These are phyloP conservation scores for Jackrogersella multiformis DNA, from an alignment of 495 filamentous ascomycete genomes.

Conservation along the genomic window DNA sequence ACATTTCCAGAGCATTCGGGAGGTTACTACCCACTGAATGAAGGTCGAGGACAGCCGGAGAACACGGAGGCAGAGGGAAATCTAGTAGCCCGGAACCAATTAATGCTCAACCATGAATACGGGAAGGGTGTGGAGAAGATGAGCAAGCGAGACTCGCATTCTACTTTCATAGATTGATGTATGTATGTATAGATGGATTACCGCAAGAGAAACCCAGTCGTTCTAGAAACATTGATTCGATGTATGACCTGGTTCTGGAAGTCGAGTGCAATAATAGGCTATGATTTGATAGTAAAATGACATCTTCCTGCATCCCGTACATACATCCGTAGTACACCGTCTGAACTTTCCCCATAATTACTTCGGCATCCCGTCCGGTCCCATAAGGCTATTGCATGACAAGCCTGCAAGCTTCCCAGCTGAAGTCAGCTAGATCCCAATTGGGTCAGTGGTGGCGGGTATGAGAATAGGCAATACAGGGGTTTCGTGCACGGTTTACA, in stretches of 20 bases:
- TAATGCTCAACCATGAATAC: slow-evolving; percentile 1
- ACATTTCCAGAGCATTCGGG: slow-evolving; percentile 55
- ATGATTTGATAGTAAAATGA: slow-evolving; percentile 4
- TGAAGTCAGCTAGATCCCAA: slow-evolving; percentile 1
- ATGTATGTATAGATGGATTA: background rate
- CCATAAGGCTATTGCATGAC: slow-evolving; percentile 22
- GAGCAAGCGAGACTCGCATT: background rate
- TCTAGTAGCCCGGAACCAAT: background rate
- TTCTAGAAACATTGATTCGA: slow-evolving; percentile 17
- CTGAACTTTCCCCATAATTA: slow-evolving; percentile 14
- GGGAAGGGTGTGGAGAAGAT: slow-evolving; percentile 1
- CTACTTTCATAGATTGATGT: background rate
- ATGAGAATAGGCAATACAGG: background rate
- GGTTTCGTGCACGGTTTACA: slow-evolving; percentile 2
- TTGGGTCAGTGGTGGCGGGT: background rate
- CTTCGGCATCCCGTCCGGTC: slow-evolving; percentile 26
- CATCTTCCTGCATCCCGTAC: slow-evolving; percentile 23
- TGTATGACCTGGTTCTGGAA: too few relatives aligned
- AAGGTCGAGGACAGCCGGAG: background rate
- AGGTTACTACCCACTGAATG: slow-evolving; percentile 50
- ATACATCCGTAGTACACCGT: too few relatives aligned
- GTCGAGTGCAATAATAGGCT: background rate
- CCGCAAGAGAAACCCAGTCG: background rate
- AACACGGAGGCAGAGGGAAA: background rate
- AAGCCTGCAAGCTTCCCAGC: slow-evolving; percentile 17